A percentile compares a stretch with the other conserved stretches of the same genome.
Conservation (phyloP, 352 stramenopile species). For the Phytophthora cajani region DNA sequence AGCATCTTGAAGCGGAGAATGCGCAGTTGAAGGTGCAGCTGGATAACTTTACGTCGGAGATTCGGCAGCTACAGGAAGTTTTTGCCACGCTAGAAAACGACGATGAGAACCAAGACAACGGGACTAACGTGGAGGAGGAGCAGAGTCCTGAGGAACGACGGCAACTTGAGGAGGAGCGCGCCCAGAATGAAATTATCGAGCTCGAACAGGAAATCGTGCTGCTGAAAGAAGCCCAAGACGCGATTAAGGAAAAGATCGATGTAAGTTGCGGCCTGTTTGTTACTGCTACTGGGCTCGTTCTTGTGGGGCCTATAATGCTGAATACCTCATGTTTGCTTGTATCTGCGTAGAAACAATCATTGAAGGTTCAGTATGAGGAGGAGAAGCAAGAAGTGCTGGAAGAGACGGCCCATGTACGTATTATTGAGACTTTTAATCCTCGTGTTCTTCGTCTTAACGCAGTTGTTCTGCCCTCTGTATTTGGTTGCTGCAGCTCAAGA, state of each 20-base stretch:
- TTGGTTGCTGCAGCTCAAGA: conserved; percentile 48
- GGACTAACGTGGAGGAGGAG: conserved; percentile 21
- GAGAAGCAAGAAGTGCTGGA: conserved; percentile 67
- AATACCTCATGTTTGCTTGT: background rate
- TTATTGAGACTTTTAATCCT: background rate
- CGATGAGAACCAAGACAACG: conserved; percentile 31
- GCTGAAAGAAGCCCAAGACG: conserved; percentile 57
- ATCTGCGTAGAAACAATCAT: conserved; percentile 49
- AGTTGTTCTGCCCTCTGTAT: conserved; percentile 1
- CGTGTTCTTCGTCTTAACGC: background rate
- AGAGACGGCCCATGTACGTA: conserved; percentile 62
- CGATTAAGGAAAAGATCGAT: conserved; percentile 54
- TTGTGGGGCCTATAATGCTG: background rate
- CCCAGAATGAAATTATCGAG: conserved; percentile 56
- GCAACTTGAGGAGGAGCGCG: conserved; percentile 43
- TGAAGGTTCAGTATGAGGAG: conserved; percentile 74
- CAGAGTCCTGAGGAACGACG: conserved; percentile 45
- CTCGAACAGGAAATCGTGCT: conserved; percentile 68
- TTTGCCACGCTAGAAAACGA: conserved; percentile 53
- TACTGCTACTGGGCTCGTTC: background rate
- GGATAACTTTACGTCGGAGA: conserved; percentile 52
- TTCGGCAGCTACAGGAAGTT: conserved; percentile 59
- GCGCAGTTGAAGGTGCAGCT: conserved; percentile 45
- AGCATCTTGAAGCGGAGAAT: conserved; percentile 40
- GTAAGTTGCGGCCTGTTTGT: conserved; percentile 24